Evolutionary conservation across 345 rosid genomes (phyloP).

Genomic region (Citrus maxima): DNA sequence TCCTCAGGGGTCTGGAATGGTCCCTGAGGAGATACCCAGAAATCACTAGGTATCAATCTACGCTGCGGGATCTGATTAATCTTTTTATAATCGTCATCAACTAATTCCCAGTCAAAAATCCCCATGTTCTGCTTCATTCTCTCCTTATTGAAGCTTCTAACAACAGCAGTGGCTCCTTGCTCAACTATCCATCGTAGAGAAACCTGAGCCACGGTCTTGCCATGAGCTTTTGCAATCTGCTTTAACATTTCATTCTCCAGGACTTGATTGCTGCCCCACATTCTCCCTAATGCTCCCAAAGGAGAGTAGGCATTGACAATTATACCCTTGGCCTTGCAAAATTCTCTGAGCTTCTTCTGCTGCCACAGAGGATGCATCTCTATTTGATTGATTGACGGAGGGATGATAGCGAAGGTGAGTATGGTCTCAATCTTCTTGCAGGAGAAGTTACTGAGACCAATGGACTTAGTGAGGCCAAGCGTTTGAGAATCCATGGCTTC

Average conservation of each 20-base stretch:
- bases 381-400: background rate
- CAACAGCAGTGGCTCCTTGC: constrained; percentile 11
- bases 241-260: constrained; percentile 14
- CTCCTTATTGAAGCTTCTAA: background rate
- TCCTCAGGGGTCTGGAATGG: constrained; percentile 15
- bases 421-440: constrained; percentile 3
- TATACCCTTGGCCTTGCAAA: background rate
- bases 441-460: constrained; percentile 17
- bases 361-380: too few relatives aligned
- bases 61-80: background rate
- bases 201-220: too few relatives aligned
- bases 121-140: constrained; percentile 18
- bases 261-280: constrained; percentile 18
- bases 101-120: constrained; percentile 12
- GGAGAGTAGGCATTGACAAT: constrained; percentile 17
- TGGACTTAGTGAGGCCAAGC: constrained; percentile 11
- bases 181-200: constrained; percentile 6
- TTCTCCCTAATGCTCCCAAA: background rate
- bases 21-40: background rate
- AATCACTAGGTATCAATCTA: background rate
- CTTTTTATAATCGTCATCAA: background rate
- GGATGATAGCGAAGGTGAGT: background rate
- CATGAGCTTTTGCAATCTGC: constrained; percentile 8
- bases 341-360: too few relatives aligned
- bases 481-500: constrained; percentile 18